Conservation (phyloP, 768 basidiomycete species). For the Agrocybe pediades region DNA sequence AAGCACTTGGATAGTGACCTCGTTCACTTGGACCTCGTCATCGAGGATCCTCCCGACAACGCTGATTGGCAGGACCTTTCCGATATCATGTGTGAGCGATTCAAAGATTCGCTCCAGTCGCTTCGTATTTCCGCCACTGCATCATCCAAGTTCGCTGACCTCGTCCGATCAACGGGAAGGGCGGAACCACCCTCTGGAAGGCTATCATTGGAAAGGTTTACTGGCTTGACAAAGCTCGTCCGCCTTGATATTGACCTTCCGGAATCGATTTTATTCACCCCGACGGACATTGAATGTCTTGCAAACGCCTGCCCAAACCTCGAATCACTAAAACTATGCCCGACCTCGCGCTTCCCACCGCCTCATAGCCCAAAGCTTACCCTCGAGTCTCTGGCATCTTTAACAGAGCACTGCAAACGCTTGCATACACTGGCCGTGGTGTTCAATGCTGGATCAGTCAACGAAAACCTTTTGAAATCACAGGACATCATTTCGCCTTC, state of each 20-base stretch:
- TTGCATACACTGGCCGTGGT: constrained; percentile 70
- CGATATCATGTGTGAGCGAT: constrained; percentile 60
- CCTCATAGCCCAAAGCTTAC: constrained; percentile 55
- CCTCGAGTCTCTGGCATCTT: constrained; percentile 60
- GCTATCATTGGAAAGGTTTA: constrained; percentile 62
- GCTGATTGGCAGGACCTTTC: constrained; percentile 79
- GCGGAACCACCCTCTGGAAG: constrained; percentile 61
- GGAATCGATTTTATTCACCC: constrained; percentile 68
- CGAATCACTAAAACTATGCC: constrained; percentile 69
- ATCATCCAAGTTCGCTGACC: constrained; percentile 77
- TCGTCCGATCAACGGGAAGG: constrained; percentile 74
- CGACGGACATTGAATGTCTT: constrained; percentile 58
- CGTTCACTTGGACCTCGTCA: constrained; percentile 69
- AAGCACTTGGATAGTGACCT: constrained; percentile 68
- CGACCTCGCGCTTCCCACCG: constrained; percentile 64
- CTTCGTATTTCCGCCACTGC: constrained; percentile 67
- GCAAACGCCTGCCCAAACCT: constrained; percentile 67
- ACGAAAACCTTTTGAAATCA: constrained; percentile 45
- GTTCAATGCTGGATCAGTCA: constrained; percentile 55
- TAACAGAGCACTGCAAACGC: constrained; percentile 58
- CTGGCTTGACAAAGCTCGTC: constrained; percentile 51
- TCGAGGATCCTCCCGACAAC: constrained; percentile 77
- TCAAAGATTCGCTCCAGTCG: constrained; percentile 58
- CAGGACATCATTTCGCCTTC: constrained; percentile 60
- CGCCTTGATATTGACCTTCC: constrained; percentile 81